Conservation (phyloP, 805 yeast genomes). For the Komagataella ulmi region DNA sequence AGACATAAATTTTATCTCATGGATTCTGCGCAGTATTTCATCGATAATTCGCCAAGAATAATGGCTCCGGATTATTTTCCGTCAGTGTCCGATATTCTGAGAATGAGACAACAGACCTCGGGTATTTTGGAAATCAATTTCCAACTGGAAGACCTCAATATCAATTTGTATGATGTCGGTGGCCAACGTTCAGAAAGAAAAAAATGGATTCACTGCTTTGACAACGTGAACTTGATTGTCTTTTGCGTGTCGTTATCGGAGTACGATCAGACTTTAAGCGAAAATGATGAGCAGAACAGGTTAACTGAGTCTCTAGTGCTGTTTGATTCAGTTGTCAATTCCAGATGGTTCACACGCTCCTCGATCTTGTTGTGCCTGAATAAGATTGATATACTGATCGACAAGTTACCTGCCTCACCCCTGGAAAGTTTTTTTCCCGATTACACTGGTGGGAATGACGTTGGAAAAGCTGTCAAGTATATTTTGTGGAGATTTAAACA, state of each 20-base stretch:
- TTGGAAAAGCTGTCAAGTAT: slow-evolving; percentile 83
- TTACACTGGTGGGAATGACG: slow-evolving; percentile 81
- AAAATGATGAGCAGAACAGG: slow-evolving; percentile 63
- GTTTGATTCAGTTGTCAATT: slow-evolving; percentile 83
- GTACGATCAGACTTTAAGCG: slow-evolving; percentile 77
- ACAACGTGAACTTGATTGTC: slow-evolving; percentile 78
- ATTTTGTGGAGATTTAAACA: slow-evolving; percentile 84
- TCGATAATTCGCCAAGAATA: slow-evolving; percentile 53
- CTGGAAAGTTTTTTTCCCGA: slow-evolving; percentile 78
- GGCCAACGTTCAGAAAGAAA: slow-evolving; percentile 94
- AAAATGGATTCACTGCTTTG: slow-evolving; percentile 96
- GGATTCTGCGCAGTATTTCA: slow-evolving; percentile 76
- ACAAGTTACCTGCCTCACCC: slow-evolving; percentile 72
- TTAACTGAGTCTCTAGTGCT: slow-evolving; percentile 71
- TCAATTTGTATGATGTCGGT: slow-evolving; percentile 77
- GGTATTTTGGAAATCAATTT: slow-evolving; percentile 81
- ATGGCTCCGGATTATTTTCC: slow-evolving; percentile 53
- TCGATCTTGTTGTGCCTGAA: slow-evolving; percentile 79
- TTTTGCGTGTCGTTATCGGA: slow-evolving; percentile 88
- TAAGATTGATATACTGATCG: slow-evolving; percentile 83
- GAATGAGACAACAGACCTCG: slow-evolving; percentile 85
- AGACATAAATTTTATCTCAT: slow-evolving; percentile 66
- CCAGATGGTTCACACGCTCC: slow-evolving; percentile 84
- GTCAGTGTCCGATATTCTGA: slow-evolving; percentile 59
- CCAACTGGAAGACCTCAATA: slow-evolving; percentile 52